Evolutionary conservation across 352 stramenopile genomes (phyloP), one percentile per base, ranked within the genome.

Genomic region (Phytophthora multivora): DNA sequence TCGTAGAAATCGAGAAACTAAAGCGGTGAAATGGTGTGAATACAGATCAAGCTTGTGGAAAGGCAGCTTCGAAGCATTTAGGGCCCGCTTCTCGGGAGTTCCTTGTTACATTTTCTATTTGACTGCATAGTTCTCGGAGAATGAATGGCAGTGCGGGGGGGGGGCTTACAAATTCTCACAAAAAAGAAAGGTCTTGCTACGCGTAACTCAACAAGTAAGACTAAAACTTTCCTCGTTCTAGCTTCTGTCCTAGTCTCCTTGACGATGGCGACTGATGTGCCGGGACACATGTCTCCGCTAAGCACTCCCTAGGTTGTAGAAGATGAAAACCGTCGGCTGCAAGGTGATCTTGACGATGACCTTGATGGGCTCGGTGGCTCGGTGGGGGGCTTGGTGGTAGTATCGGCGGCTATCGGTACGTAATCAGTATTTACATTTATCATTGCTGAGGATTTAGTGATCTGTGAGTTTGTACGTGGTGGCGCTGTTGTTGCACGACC

Each of bases 41-140:
- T 47, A 33, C 48, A 77, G 68, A 70, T 77, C 23, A 67, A 68
- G 51, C 21, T 4, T 38, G 36, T 71, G 26, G 68, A 73, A 38
- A 53, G 25, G 25, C 39, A 77, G 47, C 50, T 73, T 60, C 43
- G 28, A 30, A 43, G 16, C 40, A 18, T 67, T 8, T 71, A 71
- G 43, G 10, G 9, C 8, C 28, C 28, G 8, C 28, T 50, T 50
- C 12, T 36, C 19, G 11, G 21, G 35, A 51, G 4, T 51, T 36
- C 10, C 11, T 18, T 33, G n/a, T 33, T 13, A 8, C 8, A 13
- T 33, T 33, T n/a, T 33, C 8, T 33, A 33, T 4, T 33, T 19
- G 19, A 35, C 1, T 26, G 40, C n/a, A 23, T 4, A 16, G 41
- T 69, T 69, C 53, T 62, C 25, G 35, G 53, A 59, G 45, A 45